A percentile compares a stretch with the other conserved stretches of the same genome.
Evolutionary conservation across 2,329 filamentous ascomycete species (phyloP).

Genomic region (Ciborinia camelliae): DNA sequence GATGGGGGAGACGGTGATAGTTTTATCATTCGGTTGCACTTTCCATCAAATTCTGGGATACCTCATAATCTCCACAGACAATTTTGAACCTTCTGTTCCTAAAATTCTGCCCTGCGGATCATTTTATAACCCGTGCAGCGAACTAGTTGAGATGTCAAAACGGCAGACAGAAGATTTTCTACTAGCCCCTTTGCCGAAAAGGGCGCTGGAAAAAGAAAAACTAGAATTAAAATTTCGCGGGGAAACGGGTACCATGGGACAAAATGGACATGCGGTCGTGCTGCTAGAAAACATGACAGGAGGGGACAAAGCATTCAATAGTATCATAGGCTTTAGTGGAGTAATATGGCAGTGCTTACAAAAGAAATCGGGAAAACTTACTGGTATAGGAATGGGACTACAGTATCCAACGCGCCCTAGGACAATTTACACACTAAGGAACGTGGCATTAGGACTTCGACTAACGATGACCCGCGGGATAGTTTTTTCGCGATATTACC

Average conservation of each 20-base stretch:
- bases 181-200: conserved; percentile 21
- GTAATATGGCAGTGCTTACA: conserved; percentile 39
- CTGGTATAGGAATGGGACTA: not conserved
- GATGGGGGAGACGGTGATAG: conserved; percentile 6
- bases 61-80: conserved; percentile 23
- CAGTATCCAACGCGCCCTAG: not conserved
- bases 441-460: not conserved
- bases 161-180: conserved; percentile 19
- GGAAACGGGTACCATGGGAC: conserved; percentile 11
- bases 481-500: too few species aligned
- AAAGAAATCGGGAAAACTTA: not conserved
- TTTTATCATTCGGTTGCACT: conserved; percentile 25
- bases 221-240: conserved; percentile 24
- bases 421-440: not conserved
- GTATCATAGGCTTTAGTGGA: conserved; percentile 39
- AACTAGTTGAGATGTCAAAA: conserved; percentile 29
- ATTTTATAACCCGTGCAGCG: conserved; percentile 21
- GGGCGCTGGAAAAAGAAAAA: conserved; percentile 23
- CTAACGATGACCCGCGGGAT: not conserved
- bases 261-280: conserved; percentile 20
- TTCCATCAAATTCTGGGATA: conserved; percentile 20
- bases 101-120: conserved; percentile 7
- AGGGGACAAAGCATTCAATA: conserved; percentile 40
- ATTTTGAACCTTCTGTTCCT: conserved; percentile 21
- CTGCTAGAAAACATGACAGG: conserved; percentile 34